phyloP scores from a whole-genome alignment of 306 rosid species.

The Potentilla sterilis region DNA sequence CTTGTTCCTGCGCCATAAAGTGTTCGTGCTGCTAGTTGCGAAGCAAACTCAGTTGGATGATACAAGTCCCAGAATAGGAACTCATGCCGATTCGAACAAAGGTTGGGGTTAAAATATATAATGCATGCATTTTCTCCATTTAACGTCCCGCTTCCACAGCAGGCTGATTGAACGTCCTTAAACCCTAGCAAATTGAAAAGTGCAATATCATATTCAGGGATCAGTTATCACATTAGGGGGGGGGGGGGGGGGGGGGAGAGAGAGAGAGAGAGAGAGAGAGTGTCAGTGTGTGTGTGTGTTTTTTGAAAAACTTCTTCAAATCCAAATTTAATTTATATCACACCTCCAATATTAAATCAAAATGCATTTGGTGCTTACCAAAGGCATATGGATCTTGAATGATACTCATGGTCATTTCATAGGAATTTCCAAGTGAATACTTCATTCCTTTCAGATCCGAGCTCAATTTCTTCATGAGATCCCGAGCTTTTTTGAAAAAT shows the following conservation, averaged over 20 bases:
- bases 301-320: too few species aligned
- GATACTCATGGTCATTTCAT: slow-evolving; percentile 12
- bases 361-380: neutral
- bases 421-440: slow-evolving; percentile 18
- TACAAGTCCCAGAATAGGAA: slow-evolving; percentile 7
- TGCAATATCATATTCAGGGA: neutral
- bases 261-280: too few species aligned
- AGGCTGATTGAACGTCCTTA: slow-evolving; percentile 13
- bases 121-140: slow-evolving; percentile 1
- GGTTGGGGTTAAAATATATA: neutral
- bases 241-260: too few species aligned
- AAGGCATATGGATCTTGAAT: slow-evolving; percentile 14
- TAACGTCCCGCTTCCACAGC: slow-evolving; percentile 4
- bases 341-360: neutral
- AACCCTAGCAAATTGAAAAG: slow-evolving; percentile 12
- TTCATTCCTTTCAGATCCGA: slow-evolving; percentile 4
- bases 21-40: slow-evolving; percentile 10
- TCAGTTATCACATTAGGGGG: too few species aligned
- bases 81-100: slow-evolving; percentile 3
- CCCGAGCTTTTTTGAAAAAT: neutral
- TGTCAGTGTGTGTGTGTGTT: too few species aligned
- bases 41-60: slow-evolving; percentile 19
- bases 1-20: slow-evolving; percentile 12
- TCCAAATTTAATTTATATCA: neutral
- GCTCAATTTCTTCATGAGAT: neutral